phyloP scores from a whole-genome alignment of 1,284 basidiomycete species.

The Pseudozyma sp. region DNA sequence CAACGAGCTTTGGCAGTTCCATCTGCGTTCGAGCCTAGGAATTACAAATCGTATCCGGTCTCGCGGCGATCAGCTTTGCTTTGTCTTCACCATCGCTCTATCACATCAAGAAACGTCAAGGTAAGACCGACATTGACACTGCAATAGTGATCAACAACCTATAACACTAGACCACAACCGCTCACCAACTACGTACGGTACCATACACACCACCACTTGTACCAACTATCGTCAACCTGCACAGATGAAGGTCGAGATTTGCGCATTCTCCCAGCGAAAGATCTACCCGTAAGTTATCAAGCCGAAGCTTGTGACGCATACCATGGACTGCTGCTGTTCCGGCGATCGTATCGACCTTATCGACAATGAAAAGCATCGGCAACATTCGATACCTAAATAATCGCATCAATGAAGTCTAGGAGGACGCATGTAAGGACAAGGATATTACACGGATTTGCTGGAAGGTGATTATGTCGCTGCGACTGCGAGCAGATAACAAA shows the following conservation, averaged over 20 bases:
- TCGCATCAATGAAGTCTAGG: no score
- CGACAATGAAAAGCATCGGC: constrained; percentile 1
- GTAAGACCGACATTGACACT: constrained; percentile 27
- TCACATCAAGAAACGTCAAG: constrained; percentile 49
- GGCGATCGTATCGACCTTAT: not conserved
- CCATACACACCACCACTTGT: constrained; percentile 6
- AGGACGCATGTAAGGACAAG: no score
- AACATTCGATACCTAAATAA: not conserved
- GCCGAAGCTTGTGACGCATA: constrained; percentile 6
- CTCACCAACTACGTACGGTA: constrained; percentile 20
- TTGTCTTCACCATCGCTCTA: constrained; percentile 40
- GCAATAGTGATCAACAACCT: not conserved
- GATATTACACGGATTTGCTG: no score
- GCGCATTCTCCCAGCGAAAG: constrained; percentile 68
- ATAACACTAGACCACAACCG: constrained; percentile 15
- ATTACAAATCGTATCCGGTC: not conserved
- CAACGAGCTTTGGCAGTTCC: no score
- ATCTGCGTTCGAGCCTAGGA: no score
- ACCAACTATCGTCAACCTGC: constrained; percentile 5
- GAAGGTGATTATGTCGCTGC: no score
- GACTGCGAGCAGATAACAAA: no score
- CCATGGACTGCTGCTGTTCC: constrained; percentile 16
- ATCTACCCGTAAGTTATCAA: constrained; percentile 67
- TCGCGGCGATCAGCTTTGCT: not conserved
- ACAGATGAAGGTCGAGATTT: constrained; percentile 69